Conservation (phyloP, 2,329 filamentous ascomycete species). For the Aspergillus ruber region DNA sequence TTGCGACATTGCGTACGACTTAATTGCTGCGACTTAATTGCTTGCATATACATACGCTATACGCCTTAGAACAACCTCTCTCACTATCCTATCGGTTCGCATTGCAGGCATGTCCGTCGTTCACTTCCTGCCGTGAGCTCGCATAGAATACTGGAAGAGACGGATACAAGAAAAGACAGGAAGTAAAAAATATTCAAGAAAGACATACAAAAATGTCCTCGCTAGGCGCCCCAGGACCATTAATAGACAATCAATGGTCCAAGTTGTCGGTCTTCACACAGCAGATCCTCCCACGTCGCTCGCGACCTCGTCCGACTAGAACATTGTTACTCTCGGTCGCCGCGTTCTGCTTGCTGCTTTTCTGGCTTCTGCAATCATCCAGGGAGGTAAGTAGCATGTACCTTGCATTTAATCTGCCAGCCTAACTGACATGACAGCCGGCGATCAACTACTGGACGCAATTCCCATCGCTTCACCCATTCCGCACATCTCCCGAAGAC, state of each 20-base stretch:
- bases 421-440: conserved; percentile 8
- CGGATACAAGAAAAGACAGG: no score
- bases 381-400: conserved; percentile 11
- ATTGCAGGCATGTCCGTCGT: not conserved
- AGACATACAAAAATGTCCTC: conserved; percentile 17
- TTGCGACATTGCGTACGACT: not conserved
- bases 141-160: no score
- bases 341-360: conserved; percentile 18
- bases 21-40: not conserved
- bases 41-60: not conserved
- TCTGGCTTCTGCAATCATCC: conserved; percentile 15
- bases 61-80: not conserved
- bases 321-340: conserved; percentile 13
- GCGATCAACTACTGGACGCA: conserved; percentile 26
- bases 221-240: conserved; percentile 16
- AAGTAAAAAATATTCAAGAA: no score
- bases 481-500: conserved; percentile 25
- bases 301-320: conserved; percentile 20
- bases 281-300: conserved; percentile 20
- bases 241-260: conserved; percentile 15
- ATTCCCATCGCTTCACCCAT: conserved; percentile 28
- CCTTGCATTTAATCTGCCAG: conserved; percentile 1
- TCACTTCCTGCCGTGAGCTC: not conserved
- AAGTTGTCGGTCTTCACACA: conserved; percentile 16
- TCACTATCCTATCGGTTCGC: not conserved